phyloP scores from a whole-genome alignment of 306 rosid genomes.

The Inga leiocalycina region DNA sequence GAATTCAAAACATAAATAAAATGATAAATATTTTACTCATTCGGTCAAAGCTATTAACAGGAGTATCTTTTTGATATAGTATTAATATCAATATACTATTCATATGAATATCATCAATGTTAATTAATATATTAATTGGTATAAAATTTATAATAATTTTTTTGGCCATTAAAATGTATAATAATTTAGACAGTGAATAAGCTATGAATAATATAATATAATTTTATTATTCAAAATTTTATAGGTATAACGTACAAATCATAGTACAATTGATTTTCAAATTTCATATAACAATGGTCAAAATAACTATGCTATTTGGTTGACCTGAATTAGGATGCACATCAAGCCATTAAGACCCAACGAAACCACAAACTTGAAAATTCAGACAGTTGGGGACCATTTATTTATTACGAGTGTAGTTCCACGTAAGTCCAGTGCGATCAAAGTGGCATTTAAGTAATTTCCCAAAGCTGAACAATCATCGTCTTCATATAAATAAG shows the following conservation, averaged over 20 bases:
- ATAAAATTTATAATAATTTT: not conserved
- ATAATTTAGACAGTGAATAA: not conserved
- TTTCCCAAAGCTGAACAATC: conserved; percentile 31
- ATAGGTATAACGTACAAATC: not conserved
- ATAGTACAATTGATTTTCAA: not conserved
- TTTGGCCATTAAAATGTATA: too few relatives aligned
- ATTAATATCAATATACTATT: not conserved
- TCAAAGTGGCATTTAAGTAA: conserved; percentile 35
- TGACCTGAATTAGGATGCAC: not conserved
- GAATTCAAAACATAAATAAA: not conserved
- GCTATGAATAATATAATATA: not conserved
- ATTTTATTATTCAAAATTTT: too few relatives aligned
- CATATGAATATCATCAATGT: not conserved
- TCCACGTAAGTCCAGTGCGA: conserved; percentile 7
- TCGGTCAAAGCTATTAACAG: not conserved
- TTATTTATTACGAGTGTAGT: not conserved
- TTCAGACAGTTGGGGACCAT: not conserved
- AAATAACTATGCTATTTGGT: not conserved
- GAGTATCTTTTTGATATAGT: too few relatives aligned
- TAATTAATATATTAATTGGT: not conserved
- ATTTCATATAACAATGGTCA: not conserved
- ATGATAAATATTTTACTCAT: not conserved
- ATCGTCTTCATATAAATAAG: conserved; percentile 29
- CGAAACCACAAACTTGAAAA: not conserved
- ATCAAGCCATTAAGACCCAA: not conserved